phyloP scores from a whole-genome alignment of 345 rosid genomes.

The Arabidopsis suecica region DNA sequence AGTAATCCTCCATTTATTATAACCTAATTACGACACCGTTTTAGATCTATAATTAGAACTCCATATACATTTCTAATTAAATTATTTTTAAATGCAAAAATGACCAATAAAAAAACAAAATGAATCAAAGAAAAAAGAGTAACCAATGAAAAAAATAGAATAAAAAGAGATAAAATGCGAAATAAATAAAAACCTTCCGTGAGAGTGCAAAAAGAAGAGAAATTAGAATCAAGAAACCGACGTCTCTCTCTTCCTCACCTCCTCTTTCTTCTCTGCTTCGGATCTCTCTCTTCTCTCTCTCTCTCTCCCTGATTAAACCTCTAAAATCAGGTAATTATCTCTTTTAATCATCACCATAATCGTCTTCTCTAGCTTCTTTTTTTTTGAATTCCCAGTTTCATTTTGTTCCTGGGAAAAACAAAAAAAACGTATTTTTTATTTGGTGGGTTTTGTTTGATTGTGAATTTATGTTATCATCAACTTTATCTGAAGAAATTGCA shows the following conservation, averaged over 20 bases:
- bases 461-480: background rate
- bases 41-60: conserved; percentile 31
- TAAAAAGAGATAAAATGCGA: conserved; percentile 26
- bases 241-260: conserved; percentile 38
- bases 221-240: conserved; percentile 49
- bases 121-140: conserved; percentile 25
- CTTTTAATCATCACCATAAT: conserved; percentile 24
- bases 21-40: conserved; percentile 15
- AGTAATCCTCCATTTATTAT: background rate
- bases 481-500: conserved; percentile 37
- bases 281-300: conserved; percentile 44
- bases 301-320: conserved; percentile 40
- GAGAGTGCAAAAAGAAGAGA: conserved; percentile 31
- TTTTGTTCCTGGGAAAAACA: background rate
- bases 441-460: conserved; percentile 12
- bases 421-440: background rate
- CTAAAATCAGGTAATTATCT: conserved; percentile 42
- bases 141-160: conserved; percentile 42
- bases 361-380: background rate
- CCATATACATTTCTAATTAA: background rate
- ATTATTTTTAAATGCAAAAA: background rate
- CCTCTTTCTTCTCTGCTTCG: conserved; percentile 34
- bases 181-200: conserved; percentile 31
- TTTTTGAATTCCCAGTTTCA: background rate
- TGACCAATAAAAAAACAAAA: conserved; percentile 12